phyloP scores from a whole-genome alignment of 176 grass and related monocot species.

The Typha latifolia region DNA sequence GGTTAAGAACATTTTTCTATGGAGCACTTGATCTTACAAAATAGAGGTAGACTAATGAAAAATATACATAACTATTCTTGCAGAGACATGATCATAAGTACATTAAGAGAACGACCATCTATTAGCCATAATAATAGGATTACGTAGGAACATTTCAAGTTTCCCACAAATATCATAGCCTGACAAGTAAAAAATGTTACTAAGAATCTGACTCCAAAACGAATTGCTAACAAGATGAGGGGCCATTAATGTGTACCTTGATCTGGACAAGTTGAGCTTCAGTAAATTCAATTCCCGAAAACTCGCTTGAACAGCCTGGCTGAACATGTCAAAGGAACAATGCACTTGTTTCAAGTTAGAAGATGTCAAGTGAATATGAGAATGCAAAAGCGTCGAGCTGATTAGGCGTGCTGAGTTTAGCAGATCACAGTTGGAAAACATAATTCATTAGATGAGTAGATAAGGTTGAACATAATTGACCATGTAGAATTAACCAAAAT shows the following conservation, averaged over 20 bases:
- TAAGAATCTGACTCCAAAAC: not conserved
- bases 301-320: constrained; percentile 90
- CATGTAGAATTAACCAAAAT: too few species aligned
- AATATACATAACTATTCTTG: too few species aligned
- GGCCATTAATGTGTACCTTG: constrained; percentile 39
- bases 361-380: not conserved
- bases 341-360: not conserved
- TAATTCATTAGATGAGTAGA: too few species aligned
- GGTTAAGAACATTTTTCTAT: too few species aligned
- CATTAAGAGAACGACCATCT: too few species aligned
- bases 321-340: constrained; percentile 35
- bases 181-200: not conserved
- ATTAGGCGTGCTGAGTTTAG: not conserved
- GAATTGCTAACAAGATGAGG: not conserved
- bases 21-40: too few species aligned
- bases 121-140: too few species aligned
- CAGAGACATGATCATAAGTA: too few species aligned
- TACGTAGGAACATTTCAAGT: too few species aligned
- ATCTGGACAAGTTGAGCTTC: constrained; percentile 98
- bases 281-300: constrained; percentile 68
- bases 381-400: not conserved
- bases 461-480: too few species aligned
- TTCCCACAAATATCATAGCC: not conserved
- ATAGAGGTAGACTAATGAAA: too few species aligned
- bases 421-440: not conserved